phyloP scores from a whole-genome alignment of 192 early-diverging fungal species.

The Blastocladiella britannica region DNA sequence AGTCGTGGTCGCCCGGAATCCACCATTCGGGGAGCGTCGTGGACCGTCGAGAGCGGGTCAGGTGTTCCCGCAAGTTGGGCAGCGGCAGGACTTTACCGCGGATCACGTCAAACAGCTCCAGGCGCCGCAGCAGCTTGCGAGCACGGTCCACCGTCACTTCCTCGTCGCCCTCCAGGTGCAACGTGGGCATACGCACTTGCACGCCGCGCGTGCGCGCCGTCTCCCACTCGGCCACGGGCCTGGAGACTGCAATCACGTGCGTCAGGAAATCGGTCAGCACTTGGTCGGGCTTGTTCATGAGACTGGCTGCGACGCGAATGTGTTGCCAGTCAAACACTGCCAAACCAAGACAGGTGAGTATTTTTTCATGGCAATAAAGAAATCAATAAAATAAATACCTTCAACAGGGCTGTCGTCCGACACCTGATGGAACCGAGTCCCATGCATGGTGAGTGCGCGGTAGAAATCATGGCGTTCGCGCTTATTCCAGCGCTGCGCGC shows the following conservation, averaged over 20 bases:
- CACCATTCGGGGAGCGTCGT: conserved; percentile 49
- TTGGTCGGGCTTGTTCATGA: conserved; percentile 42
- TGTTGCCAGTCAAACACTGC: conserved; percentile 34
- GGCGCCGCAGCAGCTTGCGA: conserved; percentile 1
- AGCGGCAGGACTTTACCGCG: not conserved
- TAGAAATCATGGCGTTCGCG: not conserved
- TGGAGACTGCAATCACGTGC: conserved; percentile 33
- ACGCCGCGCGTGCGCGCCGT: not conserved
- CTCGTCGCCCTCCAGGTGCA: conserved; percentile 3
- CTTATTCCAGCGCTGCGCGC: not conserved
- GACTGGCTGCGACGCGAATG: conserved; percentile 45
- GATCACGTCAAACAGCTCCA: not conserved
- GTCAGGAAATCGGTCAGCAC: conserved; percentile 40
- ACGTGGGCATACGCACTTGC: conserved; percentile 2
- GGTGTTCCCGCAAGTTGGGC: conserved; percentile 17
- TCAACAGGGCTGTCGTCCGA: too few species aligned
- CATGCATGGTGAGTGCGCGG: too few species aligned
- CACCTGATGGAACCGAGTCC: too few species aligned
- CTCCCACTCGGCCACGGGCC: conserved; percentile 24
- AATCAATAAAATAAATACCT: too few species aligned
- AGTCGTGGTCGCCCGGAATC: conserved; percentile 41
- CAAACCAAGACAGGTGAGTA: too few species aligned
- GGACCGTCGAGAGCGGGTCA: conserved; percentile 22
- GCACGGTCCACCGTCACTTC: not conserved
- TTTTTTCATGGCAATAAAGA: too few species aligned